Conservation (phyloP, 2,329 filamentous ascomycete species). For the Ciborinia camelliae region DNA sequence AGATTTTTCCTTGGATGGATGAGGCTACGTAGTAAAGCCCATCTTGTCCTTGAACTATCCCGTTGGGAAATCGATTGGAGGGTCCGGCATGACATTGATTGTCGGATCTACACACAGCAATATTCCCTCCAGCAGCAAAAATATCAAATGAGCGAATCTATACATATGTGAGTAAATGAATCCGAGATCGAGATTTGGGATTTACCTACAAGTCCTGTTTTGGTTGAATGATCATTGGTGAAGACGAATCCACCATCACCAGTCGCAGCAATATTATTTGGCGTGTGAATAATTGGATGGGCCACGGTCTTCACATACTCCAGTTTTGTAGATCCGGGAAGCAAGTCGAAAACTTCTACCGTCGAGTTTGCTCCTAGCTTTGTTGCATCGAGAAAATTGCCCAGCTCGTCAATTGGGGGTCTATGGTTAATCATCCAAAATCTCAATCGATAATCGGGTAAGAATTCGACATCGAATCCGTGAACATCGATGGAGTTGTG, state of each 20-base stretch:
- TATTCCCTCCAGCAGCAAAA: conserved; percentile 34
- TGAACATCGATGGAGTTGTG: conserved; percentile 36
- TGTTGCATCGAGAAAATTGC: conserved; percentile 35
- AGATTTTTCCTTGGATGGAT: conserved; percentile 19
- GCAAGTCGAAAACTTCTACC: conserved; percentile 39
- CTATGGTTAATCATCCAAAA: conserved; percentile 40
- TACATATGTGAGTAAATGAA: background rate
- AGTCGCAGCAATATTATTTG: conserved; percentile 39
- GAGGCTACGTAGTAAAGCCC: conserved; percentile 39
- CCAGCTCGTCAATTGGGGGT: conserved; percentile 36
- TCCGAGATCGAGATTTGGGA: background rate
- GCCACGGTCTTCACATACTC: conserved; percentile 37
- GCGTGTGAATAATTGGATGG: conserved; percentile 36
- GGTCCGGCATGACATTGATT: conserved; percentile 3
- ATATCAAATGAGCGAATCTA: conserved; percentile 25
- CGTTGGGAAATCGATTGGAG: conserved; percentile 35
- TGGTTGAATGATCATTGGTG: conserved; percentile 39
- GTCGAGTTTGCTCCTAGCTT: conserved; percentile 40
- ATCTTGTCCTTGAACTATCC: conserved; percentile 35
- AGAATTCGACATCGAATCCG: conserved; percentile 37
- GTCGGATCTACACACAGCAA: conserved; percentile 32
- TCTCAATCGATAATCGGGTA: conserved; percentile 28
- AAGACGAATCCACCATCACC: conserved; percentile 38
- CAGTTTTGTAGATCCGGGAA: conserved; percentile 29
- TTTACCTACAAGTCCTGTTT: conserved; percentile 21